Evolutionary conservation across 2,329 filamentous ascomycete species (phyloP).

Genomic region (Diaporthe capsici): DNA sequence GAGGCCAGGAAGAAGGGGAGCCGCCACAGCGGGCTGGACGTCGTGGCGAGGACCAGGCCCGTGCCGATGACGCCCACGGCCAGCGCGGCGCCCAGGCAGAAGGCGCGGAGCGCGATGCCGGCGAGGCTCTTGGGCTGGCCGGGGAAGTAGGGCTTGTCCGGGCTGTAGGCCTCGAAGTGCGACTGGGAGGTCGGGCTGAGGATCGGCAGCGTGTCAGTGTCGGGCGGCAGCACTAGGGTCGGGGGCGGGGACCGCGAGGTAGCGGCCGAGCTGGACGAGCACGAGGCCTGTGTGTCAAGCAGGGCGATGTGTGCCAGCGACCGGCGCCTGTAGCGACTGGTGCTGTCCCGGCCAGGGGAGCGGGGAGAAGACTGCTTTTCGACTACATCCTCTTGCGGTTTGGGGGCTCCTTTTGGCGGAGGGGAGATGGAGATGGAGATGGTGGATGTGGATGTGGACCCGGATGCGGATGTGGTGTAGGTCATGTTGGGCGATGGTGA

Average conservation of each 20-base stretch:
- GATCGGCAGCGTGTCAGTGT: slow-evolving; percentile 44
- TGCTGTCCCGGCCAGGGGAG: slow-evolving; percentile 33
- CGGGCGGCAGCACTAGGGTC: slow-evolving; percentile 27
- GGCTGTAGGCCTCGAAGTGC: slow-evolving; percentile 47
- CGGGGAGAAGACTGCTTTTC: slow-evolving; percentile 30
- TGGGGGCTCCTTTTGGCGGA: slow-evolving; percentile 24
- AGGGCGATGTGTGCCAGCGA: slow-evolving; percentile 40
- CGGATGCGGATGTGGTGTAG: slow-evolving; percentile 29
- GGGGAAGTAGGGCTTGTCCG: slow-evolving; percentile 54
- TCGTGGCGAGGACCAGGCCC: slow-evolving; percentile 52
- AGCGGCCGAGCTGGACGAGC: slow-evolving; percentile 20
- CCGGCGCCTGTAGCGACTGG: slow-evolving; percentile 37
- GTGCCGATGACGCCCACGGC: slow-evolving; percentile 53
- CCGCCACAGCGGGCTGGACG: slow-evolving; percentile 69
- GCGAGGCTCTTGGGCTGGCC: slow-evolving; percentile 69
- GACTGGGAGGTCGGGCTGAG: slow-evolving; percentile 50
- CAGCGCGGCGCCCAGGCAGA: slow-evolving; percentile 65
- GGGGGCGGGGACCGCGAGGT: slow-evolving; percentile 27
- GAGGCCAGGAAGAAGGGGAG: slow-evolving; percentile 76
- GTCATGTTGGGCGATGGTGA: slow-evolving; percentile 19
- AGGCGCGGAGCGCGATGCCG: slow-evolving; percentile 71
- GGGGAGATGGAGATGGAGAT: slow-evolving; percentile 13
- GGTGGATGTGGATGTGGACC: slow-evolving; percentile 25
- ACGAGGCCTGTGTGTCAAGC: slow-evolving; percentile 37
- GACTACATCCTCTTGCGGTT: slow-evolving; percentile 6